Conservation (phyloP, 1,284 basidiomycete species). For the Testicularia cyperi region DNA sequence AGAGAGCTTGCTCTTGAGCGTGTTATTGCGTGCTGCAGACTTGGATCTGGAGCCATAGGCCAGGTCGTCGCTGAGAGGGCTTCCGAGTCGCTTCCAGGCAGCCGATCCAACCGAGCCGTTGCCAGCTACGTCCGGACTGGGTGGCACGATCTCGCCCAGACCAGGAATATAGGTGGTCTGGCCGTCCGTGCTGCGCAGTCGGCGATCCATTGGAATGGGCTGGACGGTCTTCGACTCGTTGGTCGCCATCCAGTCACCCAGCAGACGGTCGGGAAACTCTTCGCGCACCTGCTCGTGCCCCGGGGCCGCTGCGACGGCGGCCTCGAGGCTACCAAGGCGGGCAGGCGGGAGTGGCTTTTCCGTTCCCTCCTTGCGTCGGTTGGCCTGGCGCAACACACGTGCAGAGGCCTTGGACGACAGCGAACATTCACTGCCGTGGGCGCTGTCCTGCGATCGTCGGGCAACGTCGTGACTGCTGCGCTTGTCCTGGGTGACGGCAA, state of each 20-base stretch:
- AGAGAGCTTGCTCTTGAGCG: constrained; percentile 21
- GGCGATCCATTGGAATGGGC: constrained; percentile 13
- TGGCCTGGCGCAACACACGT: constrained; percentile 8
- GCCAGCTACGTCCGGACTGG: constrained; percentile 8
- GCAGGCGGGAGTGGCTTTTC: constrained; percentile 11
- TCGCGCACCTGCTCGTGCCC: constrained; percentile 9
- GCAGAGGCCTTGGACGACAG: constrained; percentile 6
- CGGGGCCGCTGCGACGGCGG: constrained; percentile 20
- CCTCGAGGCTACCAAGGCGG: constrained; percentile 19
- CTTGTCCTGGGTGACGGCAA: too few species aligned
- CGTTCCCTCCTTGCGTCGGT: constrained; percentile 11
- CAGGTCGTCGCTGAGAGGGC: too few species aligned
- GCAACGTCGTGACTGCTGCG: too few species aligned
- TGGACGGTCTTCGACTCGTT: constrained; percentile 4
- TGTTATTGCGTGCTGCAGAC: too few species aligned
- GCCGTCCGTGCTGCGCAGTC: constrained; percentile 8
- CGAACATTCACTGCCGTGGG: too few species aligned
- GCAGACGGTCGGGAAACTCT: constrained; percentile 24
- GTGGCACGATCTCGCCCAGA: constrained; percentile 24
- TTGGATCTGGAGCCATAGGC: too few species aligned
- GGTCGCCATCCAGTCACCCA: constrained; percentile 24
- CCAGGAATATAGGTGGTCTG: constrained; percentile 17
- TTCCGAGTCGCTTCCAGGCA: constrained; percentile 1
- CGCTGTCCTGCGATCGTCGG: too few species aligned
- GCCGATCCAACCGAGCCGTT: neutral